Evolutionary conservation across 768 basidiomycete genomes (phyloP), one percentile per base, ranked within the genome.

Genomic region (Collybia nuda): DNA sequence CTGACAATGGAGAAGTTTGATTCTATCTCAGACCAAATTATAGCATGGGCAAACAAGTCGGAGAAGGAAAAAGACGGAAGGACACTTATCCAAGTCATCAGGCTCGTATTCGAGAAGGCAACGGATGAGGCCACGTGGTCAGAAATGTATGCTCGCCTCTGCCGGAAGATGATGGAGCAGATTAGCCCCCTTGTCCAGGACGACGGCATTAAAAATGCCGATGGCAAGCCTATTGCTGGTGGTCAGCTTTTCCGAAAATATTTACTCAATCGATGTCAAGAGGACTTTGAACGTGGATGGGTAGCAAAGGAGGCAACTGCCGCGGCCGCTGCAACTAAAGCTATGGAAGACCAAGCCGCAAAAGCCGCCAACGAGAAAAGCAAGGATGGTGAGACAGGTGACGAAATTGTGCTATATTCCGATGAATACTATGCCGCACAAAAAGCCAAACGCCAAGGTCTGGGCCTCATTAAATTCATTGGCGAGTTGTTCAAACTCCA

Each of bases 401-500:
- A 80, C 48, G 87, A 89, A 61, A 79, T 81, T 54, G 91, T 81
- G 12, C 78, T 97, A 23, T 90, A 97, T 66, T 95, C 92, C 11
- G 93, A 97, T 1, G 96, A 97, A 70, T 98, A 98, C 73, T 95
- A 96, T 61, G 86, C 88, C 35, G 93, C 93, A 14, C 89, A 95
- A 70, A 97, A 96, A 77, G 96, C 94, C 37, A 98, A 98, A 75
- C 90, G 95, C 53, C 90, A 92, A 55, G 95, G 96, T 67, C 86
- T 98, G 11, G 93, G 96, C 76, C 81, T 99, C 58, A 93, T 98
- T 75, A 92, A 90, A 69, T 95, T 99, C 74, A 98, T 98, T 56
- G 95, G 96, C 56, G 96, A 99, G 72, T 76, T 98, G 48, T 99
- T 93, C 86, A 98, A 98, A 74, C 77, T 99, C n/a, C 90, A 92